Evolutionary conservation across 2,329 filamentous ascomycete genomes (phyloP), one percentile per base, ranked within the genome.

Genomic region (Drechslerella coelobrocha): DNA sequence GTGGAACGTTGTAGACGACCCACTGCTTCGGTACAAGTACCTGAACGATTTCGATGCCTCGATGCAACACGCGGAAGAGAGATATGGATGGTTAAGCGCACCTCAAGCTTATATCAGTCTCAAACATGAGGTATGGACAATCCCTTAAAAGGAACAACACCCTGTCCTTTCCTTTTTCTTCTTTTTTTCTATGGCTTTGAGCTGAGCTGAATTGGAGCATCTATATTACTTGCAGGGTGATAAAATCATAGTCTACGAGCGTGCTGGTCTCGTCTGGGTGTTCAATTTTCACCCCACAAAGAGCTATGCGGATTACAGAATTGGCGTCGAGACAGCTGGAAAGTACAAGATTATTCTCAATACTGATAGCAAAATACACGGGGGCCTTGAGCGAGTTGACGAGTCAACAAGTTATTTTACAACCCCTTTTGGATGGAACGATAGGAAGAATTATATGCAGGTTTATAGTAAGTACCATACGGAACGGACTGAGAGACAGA

Each of bases 241-340:
- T 81, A 99, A 97, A 81, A 88, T 97, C 45, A 86, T 99, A 73
- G 92, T 96, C 2, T 99, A 97, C 78, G 94, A 99, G 82, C 86
- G 94, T 29, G 94, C 87, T 1, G 92, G 92, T 0, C 81, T 96
- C 66, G 83, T 99, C 9, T 99, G 92, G 83, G 84, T 97, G 75
- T 97, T 99, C 84, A 99, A 99, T 81, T 97, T 97, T 83, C 88
- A 97, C 78, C 87, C 90, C 0, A 86, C 85, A 26, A 81, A 88
- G 74, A 96, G 91, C 79, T 99, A 89, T 80, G 88, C 88, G 9
- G 94, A 97, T 80, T 99, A 97, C 79, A 87, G 93, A 37, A 88
- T 99, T 50, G 94, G 94, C 17, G 84, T 99, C 39, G 91, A 97
- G 55, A 83, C 86, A 19, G 81, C 89, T 2, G 94, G 94, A 39